Base-by-base conservation (phyloP, 1,139 yeast species). In the Yamadazyma buinensis region DNA sequence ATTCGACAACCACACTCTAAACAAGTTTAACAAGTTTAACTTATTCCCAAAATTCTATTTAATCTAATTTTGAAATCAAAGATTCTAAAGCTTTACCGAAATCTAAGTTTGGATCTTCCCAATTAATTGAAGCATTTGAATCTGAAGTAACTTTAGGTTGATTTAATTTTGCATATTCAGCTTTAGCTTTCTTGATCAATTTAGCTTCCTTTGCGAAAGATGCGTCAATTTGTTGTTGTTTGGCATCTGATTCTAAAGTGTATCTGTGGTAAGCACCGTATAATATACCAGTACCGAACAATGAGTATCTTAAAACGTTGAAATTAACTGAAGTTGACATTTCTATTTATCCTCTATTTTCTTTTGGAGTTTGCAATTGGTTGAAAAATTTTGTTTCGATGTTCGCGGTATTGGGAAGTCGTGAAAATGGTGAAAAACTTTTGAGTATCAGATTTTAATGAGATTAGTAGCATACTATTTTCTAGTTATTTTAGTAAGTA, bases 71-170 rank as follows among this genome's bases (percentile, higher is more conserved):
- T 44, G 59, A 64, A 37, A 68, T 49, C 51, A 67, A 60, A 11
- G 69, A 59, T 48, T 67, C 74, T 49, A 69, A 65, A 32, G 64
- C 74, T 45, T 54, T 55, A 27, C 73, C 96, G 48, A 84, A 72
- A 61, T 90, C 97, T 61, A 87, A 77, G 71, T 87, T 84, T 51
- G 95, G 94, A 64, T 88, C 95, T 54, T 86, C 94, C 64, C 90
- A 75, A 67, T 87, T 81, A 49, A 85, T 68, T 38, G 80, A 67
- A 17, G 19, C 5, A 24, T 71, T 68, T 15, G 61, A 37, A 15
- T 55, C 37, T 5, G 5, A 5, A 59, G 64, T 59, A 59, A 64
- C 59, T 52, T 67, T 64, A 48, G 75, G 74, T 34, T 56, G 51
- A 63, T 83, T 73, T 56, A 80, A 66, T 61, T 77, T 83, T 50